Conservation (phyloP, 169 alveolate genomes). For the Toxoplasma gondii region DNA sequence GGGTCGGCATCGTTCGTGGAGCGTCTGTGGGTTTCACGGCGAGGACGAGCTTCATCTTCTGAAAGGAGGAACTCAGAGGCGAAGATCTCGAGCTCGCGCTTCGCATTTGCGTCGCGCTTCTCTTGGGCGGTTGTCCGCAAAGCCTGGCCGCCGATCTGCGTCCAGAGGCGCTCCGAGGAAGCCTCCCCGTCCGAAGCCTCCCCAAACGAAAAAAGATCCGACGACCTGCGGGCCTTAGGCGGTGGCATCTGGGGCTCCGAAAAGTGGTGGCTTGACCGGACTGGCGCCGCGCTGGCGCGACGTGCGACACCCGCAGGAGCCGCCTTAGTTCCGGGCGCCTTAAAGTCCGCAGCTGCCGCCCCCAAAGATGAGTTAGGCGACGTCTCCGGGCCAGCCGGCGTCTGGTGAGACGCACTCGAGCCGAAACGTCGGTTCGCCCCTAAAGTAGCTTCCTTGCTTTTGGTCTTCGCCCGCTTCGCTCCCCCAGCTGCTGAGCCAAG, state of each 20-base stretch:
- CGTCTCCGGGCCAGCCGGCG: not conserved
- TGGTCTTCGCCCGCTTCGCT: not conserved
- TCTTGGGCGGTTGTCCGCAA: not conserved
- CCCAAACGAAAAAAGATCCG: not conserved
- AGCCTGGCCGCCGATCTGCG: not conserved
- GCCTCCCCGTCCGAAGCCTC: not conserved
- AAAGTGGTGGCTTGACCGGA: not conserved
- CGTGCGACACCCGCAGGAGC: not conserved
- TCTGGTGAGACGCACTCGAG: not conserved
- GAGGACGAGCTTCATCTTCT: not conserved
- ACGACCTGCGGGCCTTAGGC: not conserved
- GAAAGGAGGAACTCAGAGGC: not conserved
- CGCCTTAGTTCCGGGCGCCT: not conserved
- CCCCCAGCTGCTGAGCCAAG: not conserved
- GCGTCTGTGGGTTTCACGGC: not conserved
- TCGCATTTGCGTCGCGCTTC: not conserved
- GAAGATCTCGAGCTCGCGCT: constrained; percentile 6
- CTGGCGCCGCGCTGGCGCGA: not conserved
- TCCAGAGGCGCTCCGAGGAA: not conserved
- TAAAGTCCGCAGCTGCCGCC: not conserved
- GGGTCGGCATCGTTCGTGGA: not conserved
- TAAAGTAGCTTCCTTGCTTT: not conserved
- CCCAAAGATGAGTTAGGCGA: not conserved
- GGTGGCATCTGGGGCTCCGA: not conserved
- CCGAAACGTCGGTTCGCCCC: not conserved